These are phyloP conservation scores for Trypanosoma grayi DNA, from an alignment of 208 protist genomes.

Conservation along the genomic window DNA sequence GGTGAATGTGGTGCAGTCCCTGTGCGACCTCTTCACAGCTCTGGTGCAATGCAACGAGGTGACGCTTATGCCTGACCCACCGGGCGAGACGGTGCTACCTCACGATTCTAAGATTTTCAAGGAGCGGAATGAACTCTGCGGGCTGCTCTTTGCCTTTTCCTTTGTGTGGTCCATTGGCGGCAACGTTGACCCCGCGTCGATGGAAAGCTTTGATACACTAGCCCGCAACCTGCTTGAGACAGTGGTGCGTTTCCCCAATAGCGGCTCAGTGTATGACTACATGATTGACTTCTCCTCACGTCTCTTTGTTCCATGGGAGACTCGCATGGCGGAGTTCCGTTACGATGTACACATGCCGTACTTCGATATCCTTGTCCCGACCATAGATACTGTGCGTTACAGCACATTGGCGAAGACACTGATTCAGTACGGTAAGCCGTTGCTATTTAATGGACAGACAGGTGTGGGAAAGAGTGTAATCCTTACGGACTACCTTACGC, in stretches of 20 bases:
- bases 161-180: slow-evolving; percentile 97
- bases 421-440: slow-evolving; percentile 77
- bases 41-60: slow-evolving; percentile 77
- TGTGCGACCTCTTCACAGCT: slow-evolving; percentile 91
- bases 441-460: slow-evolving; percentile 95
- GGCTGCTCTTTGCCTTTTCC: slow-evolving; percentile 92
- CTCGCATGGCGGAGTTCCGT: slow-evolving; percentile 72
- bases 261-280: slow-evolving; percentile 94
- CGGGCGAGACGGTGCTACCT: slow-evolving; percentile 40
- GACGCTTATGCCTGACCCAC: slow-evolving; percentile 67
- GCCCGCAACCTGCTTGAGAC: slow-evolving; percentile 80
- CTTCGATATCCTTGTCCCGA: slow-evolving; percentile 97
- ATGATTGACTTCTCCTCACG: slow-evolving; percentile 86
- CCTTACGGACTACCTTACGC: slow-evolving; percentile 80
- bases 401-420: slow-evolving; percentile 90
- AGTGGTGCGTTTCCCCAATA: slow-evolving; percentile 80
- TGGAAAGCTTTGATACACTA: slow-evolving; percentile 93
- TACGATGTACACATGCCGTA: slow-evolving; percentile 89
- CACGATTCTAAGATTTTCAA: slow-evolving; percentile 70
- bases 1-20: slow-evolving; percentile 91
- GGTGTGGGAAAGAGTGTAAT: slow-evolving; percentile 96
- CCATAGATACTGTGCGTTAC: slow-evolving; percentile 96
- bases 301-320: slow-evolving; percentile 83
- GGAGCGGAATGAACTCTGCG: slow-evolving; percentile 88
- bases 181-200: slow-evolving; percentile 84